Percentiles rank a stretch among this genome's conserved stretches.
These are phyloP conservation scores for Russula emetica DNA, from an alignment of 768 basidiomycete genomes.

Conservation along the genomic window DNA sequence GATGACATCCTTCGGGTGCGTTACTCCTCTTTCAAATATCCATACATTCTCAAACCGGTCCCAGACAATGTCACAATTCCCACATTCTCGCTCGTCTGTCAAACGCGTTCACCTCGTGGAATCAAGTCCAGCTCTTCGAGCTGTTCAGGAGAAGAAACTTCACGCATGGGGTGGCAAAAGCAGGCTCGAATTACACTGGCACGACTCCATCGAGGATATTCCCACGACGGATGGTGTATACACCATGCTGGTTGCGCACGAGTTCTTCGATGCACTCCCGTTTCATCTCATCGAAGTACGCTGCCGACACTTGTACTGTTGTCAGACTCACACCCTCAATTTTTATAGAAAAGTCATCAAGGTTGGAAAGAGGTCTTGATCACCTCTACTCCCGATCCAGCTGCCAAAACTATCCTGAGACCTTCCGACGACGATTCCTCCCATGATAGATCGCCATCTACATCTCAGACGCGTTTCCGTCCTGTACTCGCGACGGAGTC, in stretches of 20 bases:
- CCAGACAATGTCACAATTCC: conserved; percentile 53
- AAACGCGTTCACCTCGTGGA: conserved; percentile 62
- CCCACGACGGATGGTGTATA: conserved; percentile 47
- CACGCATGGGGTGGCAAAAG: conserved; percentile 30
- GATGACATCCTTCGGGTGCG: conserved; percentile 81
- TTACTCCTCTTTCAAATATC: conserved; percentile 8
- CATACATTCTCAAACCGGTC: background rate
- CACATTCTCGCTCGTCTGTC: conserved; percentile 35
- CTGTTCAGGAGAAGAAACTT: conserved; percentile 57
- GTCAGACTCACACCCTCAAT: background rate
- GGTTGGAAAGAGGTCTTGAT: conserved; percentile 89
- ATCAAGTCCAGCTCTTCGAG: conserved; percentile 45
- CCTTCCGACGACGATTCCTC: conserved; percentile 19
- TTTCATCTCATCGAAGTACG: conserved; percentile 83
- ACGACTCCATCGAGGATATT: conserved; percentile 68
- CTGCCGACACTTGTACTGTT: conserved; percentile 1
- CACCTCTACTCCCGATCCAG: conserved; percentile 43
- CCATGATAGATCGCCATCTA: conserved; percentile 18
- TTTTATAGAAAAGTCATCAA: conserved; percentile 59
- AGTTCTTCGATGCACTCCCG: conserved; percentile 96
- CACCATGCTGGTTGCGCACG: conserved; percentile 89
- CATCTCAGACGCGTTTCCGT: conserved; percentile 42
- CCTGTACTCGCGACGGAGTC: conserved; percentile 62
- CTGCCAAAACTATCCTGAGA: conserved; percentile 32
- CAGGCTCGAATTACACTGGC: conserved; percentile 57